Base-by-base conservation (phyloP, 352 stramenopile genomes). In the Pythium myriotylum region DNA sequence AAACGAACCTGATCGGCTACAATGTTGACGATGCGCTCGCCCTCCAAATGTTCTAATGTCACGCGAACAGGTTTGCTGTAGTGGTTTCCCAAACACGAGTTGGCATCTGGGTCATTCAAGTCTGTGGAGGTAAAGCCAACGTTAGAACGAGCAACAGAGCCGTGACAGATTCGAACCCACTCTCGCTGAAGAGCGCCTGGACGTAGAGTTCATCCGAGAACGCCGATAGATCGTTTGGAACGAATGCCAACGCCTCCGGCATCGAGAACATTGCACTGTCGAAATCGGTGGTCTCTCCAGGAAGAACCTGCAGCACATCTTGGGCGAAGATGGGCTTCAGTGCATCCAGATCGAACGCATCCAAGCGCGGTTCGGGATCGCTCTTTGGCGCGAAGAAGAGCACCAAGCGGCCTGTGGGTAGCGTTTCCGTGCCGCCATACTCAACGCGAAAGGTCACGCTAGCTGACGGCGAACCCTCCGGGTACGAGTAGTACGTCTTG, bases 241-340 rank as follows among this genome's bases (percentile, higher is more conserved):
- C 77, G 40, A 89, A 92, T 22, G 58, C 76, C 49, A 92, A 56
- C 45, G 82, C 78, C 17, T 83, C 72, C 0, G 82, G 77, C 27
- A 69, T 71, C 35, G 80, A 81, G 67, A 79, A 92, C 46, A 71
- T 74, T 4, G 67, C 78, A 59, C 76, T 89, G 42, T 90, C 74
- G 37, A 92, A 90, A 64, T 84, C 75, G 42, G 90, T 75, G 26
- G 81, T 52, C 29, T 87, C 79, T 1, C 79, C 74, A 9, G 70
- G 72, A 4, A 76, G 68, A 4, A 91, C 40, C 33, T 87, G 74
- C 26, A 81, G 62, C 39, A 92, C 65, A 45, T 90, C 82, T 43
- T 87, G 84, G 33, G 80, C 76, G 52, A 92, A 89, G 23, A 92
- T 58, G 22, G 82, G 80, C 23, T 74, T 73, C 41, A 74, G 73